These are phyloP conservation scores for Mitragyna speciosa DNA, from an alignment of 257 asterid species.

Conservation along the genomic window DNA sequence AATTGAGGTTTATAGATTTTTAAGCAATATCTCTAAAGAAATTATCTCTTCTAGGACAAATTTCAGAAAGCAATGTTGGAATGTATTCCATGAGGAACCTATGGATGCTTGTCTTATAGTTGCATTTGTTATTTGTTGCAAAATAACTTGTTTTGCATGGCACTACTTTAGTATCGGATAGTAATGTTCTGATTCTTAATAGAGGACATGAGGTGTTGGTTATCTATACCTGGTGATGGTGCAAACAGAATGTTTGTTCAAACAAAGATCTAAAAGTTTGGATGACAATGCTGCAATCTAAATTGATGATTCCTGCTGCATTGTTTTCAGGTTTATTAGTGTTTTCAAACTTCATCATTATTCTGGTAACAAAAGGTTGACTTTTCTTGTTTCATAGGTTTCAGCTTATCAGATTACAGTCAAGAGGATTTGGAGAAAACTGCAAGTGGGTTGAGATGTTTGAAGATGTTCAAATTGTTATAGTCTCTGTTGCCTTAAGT, in stretches of 20 bases:
- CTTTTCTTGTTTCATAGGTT: slow-evolving; percentile 43
- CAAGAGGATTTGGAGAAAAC: slow-evolving; percentile 80
- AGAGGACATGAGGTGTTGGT: background rate
- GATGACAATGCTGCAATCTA: background rate
- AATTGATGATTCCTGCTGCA: background rate
- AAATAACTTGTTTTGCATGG: background rate
- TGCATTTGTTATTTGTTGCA: background rate
- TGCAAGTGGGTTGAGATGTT: slow-evolving; percentile 96
- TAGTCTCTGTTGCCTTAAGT: slow-evolving; percentile 70
- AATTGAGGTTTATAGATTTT: background rate
- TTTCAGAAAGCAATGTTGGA: background rate
- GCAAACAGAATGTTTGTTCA: background rate
- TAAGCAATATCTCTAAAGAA: background rate
- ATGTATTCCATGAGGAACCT: background rate
- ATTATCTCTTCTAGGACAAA: background rate
- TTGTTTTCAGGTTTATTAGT: background rate
- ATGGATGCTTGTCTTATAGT: background rate
- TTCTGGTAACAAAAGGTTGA: background rate
- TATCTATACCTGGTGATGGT: background rate
- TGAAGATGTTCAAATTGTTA: slow-evolving; percentile 74
- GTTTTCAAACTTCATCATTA: background rate
- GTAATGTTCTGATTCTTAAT: background rate
- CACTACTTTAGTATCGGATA: background rate
- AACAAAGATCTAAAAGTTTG: background rate
- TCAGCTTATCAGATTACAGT: slow-evolving; percentile 83